These are phyloP conservation scores for Pestalotiopsis sp. DNA, from an alignment of 2,329 filamentous ascomycete species.

Conservation along the genomic window DNA sequence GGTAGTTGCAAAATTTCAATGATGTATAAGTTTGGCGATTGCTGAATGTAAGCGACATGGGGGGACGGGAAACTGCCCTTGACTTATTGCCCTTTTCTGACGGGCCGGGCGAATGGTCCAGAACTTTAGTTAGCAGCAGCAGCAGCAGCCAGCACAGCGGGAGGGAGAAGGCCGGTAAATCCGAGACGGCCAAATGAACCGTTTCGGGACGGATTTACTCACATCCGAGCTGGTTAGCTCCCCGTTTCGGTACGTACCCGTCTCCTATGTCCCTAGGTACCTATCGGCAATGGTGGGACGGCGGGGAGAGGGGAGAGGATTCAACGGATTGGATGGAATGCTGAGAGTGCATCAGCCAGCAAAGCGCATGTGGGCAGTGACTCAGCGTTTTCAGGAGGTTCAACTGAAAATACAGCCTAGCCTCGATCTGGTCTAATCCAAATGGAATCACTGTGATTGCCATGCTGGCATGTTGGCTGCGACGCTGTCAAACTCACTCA, in stretches of 20 bases:
- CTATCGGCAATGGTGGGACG: neutral
- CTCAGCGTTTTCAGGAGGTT: neutral
- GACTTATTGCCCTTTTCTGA: neutral
- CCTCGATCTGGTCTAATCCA: neutral
- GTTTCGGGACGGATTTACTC: neutral
- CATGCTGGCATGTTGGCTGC: neutral
- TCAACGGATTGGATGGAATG: too few relatives aligned
- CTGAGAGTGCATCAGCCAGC: neutral
- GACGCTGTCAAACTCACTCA: neutral
- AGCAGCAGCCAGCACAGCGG: neutral
- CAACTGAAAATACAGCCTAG: neutral
- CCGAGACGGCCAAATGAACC: neutral
- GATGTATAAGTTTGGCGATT: conserved; percentile 3
- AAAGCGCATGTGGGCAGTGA: neutral
- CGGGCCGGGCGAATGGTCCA: neutral
- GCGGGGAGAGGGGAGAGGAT: too few relatives aligned
- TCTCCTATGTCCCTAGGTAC: neutral
- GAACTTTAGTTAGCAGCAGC: neutral
- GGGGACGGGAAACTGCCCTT: neutral
- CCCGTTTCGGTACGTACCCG: neutral
- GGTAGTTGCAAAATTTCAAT: neutral
- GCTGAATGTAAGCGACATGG: conserved; percentile 1
- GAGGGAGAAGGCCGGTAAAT: conserved; percentile 2
- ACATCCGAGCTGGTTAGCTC: neutral
- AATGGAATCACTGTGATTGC: neutral